Evolutionary conservation across 2,329 filamentous ascomycete species (phyloP).

Genomic region (Colletotrichum sansevieriae): DNA sequence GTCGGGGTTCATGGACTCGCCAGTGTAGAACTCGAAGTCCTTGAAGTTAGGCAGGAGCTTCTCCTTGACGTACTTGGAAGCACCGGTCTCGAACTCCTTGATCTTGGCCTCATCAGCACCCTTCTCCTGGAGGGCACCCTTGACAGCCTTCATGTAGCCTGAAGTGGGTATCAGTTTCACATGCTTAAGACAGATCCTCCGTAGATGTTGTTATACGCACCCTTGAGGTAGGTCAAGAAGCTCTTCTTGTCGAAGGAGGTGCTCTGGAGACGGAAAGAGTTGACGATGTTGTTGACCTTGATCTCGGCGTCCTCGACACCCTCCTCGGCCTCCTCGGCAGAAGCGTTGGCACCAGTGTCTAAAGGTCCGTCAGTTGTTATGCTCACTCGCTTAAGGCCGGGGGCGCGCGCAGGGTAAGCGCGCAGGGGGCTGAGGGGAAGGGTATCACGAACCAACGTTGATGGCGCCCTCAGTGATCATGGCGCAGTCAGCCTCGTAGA

Average conservation of each 20-base stretch:
- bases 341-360: slow-evolving; percentile 97
- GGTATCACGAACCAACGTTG: slow-evolving; percentile 72
- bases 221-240: slow-evolving; percentile 87
- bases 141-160: slow-evolving; percentile 95
- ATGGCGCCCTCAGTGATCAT: slow-evolving; percentile 87
- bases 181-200: neutral
- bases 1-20: slow-evolving; percentile 92
- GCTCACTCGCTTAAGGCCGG: neutral
- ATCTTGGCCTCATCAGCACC: slow-evolving; percentile 74
- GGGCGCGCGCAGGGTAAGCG: slow-evolving; percentile 23
- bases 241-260: slow-evolving; percentile 89
- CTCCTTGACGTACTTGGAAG: slow-evolving; percentile 82
- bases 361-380: slow-evolving; percentile 23
- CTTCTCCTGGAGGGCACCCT: slow-evolving; percentile 74
- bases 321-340: slow-evolving; percentile 89
- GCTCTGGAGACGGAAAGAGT: slow-evolving; percentile 89
- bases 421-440: slow-evolving; percentile 1
- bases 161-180: too few species aligned
- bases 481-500: slow-evolving; percentile 92
- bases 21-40: slow-evolving; percentile 95
- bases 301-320: slow-evolving; percentile 76
- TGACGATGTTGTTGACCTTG: slow-evolving; percentile 92
- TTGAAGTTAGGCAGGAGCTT: slow-evolving; percentile 87
- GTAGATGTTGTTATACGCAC: slow-evolving; percentile 60
- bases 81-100: slow-evolving; percentile 83